Conservation (phyloP, 164 flowering plant genomes). For the Macadamia integrifolia region DNA sequence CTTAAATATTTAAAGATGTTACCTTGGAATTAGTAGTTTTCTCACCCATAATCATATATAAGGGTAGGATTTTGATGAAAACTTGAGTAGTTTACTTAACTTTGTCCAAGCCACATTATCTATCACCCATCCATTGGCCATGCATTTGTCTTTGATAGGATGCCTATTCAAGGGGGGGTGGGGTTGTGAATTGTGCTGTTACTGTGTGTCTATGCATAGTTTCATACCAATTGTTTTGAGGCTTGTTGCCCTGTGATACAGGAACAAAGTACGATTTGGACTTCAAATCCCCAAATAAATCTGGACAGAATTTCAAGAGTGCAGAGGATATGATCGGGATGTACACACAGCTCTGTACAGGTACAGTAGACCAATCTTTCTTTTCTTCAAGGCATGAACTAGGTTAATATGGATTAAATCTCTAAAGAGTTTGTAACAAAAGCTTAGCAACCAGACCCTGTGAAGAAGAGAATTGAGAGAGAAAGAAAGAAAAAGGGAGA, state of each 20-base stretch:
- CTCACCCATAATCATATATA: background rate
- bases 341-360: slow-evolving; percentile 79
- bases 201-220: too few species aligned
- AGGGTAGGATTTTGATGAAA: too few species aligned
- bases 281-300: slow-evolving; percentile 60
- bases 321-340: slow-evolving; percentile 82
- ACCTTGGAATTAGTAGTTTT: background rate
- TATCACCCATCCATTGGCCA: too few species aligned
- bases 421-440: too few species aligned
- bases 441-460: too few species aligned
- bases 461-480: too few species aligned
- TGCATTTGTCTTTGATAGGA: too few species aligned
- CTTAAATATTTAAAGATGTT: background rate
- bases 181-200: too few species aligned
- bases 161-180: too few species aligned
- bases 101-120: too few species aligned
- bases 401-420: background rate
- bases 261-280: slow-evolving; percentile 94
- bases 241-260: slow-evolving; percentile 19
- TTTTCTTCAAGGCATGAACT: background rate
- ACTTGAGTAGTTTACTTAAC: too few species aligned
- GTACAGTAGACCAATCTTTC: slow-evolving; percentile 30
- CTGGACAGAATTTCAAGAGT: slow-evolving; percentile 85
- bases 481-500: too few species aligned
- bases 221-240: background rate